Evolutionary conservation across 108 stramenopile genomes (phyloP).

Genomic region (Pseudonitzschia multiseries): DNA sequence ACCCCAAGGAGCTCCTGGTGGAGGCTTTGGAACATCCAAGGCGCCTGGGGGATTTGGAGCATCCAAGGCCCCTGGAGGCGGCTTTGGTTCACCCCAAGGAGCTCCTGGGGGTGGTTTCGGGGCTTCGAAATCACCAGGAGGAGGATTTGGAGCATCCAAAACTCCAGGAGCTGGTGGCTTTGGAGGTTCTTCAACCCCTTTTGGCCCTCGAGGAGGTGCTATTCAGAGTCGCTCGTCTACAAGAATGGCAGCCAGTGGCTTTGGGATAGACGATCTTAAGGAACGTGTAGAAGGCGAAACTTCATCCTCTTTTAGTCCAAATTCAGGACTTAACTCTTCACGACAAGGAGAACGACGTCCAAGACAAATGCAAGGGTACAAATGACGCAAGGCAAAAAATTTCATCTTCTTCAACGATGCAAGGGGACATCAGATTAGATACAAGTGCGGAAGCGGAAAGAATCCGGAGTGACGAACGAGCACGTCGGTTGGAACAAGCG

Average conservation of each 20-base stretch:
- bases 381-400: not conserved
- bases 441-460: constrained; percentile 7
- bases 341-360: not conserved
- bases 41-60: not conserved
- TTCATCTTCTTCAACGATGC: not conserved
- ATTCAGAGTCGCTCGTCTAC: not conserved
- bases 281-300: not conserved
- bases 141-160: too few species aligned
- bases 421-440: constrained; percentile 3
- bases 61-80: not conserved
- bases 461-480: constrained; percentile 4
- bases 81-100: not conserved
- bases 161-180: too few species aligned
- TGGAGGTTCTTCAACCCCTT: constrained; percentile 1
- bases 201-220: constrained; percentile 2
- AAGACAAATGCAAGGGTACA: not conserved
- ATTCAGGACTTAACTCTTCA: not conserved
- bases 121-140: too few species aligned
- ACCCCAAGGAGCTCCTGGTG: not conserved
- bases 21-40: not conserved
- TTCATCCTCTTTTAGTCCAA: not conserved
- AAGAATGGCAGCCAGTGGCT: not conserved
- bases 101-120: too few species aligned
- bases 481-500: constrained; percentile 12
- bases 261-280: constrained; percentile 18